Conservation (phyloP, 441 rosid species). For the Adansonia grandidieri region DNA sequence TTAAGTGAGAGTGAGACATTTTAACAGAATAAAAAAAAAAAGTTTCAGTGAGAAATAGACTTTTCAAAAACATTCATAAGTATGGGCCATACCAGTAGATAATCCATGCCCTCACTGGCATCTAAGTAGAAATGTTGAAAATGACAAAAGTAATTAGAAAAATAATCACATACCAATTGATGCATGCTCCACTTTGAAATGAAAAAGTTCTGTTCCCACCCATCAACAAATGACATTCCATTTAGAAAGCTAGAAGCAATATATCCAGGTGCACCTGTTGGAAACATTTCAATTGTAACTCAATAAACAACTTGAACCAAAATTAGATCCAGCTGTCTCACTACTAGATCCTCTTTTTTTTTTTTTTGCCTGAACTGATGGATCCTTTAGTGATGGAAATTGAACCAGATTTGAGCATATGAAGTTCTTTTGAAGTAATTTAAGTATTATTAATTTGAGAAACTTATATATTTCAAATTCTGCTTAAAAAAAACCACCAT, state of each 20-base stretch:
- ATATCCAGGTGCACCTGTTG: conserved; percentile 93
- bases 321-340: not conserved
- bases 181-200: conserved; percentile 99
- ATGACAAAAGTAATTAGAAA: conserved; percentile 6
- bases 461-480: not conserved
- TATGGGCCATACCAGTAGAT: conserved; percentile 7
- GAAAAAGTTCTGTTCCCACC: conserved; percentile 97
- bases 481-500: not conserved
- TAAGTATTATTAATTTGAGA: not conserved
- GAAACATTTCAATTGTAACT: conserved; percentile 17
- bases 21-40: not conserved
- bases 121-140: not conserved
- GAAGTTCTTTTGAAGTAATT: conserved; percentile 4
- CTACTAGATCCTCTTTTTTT: not conserved
- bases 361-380: not conserved
- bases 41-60: not conserved
- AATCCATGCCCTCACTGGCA: not conserved
- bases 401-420: not conserved
- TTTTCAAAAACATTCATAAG: conserved; percentile 13
- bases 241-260: conserved; percentile 77
- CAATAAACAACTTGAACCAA: conserved; percentile 13
- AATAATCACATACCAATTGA: conserved; percentile 65
- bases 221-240: conserved; percentile 96
- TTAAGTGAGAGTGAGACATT: not conserved
- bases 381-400: not conserved